These are phyloP conservation scores for Truncatella angustata DNA, from an alignment of 2,329 filamentous ascomycete species.

Conservation along the genomic window DNA sequence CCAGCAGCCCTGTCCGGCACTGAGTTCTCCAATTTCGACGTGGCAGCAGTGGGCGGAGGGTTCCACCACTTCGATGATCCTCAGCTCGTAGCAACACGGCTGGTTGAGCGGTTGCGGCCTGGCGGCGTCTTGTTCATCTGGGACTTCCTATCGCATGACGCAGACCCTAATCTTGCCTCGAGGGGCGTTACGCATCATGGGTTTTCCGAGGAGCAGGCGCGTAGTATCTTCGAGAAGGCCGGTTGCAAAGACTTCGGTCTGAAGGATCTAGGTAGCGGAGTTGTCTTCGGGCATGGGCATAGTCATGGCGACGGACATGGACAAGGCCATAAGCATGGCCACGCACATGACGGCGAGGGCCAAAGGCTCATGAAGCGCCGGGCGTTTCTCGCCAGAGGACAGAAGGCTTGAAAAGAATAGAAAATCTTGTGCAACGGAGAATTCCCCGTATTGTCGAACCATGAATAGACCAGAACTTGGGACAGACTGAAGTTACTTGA, in stretches of 20 bases:
- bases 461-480: no score
- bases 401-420: constrained; percentile 26
- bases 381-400: constrained; percentile 51
- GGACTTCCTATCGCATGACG: constrained; percentile 61
- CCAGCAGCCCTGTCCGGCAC: constrained; percentile 56
- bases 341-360: no score
- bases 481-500: no score
- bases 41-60: constrained; percentile 60
- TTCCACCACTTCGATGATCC: constrained; percentile 70
- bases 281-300: constrained; percentile 39
- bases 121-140: constrained; percentile 67
- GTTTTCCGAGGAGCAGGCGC: constrained; percentile 60
- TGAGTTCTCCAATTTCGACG: constrained; percentile 68
- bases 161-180: constrained; percentile 14
- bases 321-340: no score
- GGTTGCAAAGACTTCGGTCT: constrained; percentile 60
- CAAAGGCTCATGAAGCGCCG: constrained; percentile 37
- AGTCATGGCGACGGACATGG: constrained; percentile 29
- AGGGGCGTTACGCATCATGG: constrained; percentile 49
- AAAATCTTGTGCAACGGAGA: no score
- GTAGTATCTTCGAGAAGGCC: constrained; percentile 60
- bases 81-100: constrained; percentile 52
- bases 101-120: constrained; percentile 60
- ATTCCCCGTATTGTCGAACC: no score
- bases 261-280: constrained; percentile 47